phyloP scores from a whole-genome alignment of 352 stramenopile genomes.

The Phytophthora hibernalis region DNA sequence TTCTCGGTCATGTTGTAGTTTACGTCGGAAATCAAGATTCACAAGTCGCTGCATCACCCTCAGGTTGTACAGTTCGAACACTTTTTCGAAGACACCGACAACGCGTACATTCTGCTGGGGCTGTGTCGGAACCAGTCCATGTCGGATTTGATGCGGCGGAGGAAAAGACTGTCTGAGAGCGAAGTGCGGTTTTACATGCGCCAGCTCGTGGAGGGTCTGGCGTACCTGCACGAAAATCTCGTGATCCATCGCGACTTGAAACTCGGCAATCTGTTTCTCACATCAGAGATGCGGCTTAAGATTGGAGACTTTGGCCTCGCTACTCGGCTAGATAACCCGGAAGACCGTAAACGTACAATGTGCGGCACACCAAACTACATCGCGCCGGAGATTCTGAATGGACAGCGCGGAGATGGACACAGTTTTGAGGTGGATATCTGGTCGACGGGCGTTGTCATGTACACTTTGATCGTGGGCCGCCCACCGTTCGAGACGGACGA shows the following conservation, averaged over 20 bases:
- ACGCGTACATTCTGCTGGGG: conserved; percentile 98
- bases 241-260: conserved; percentile 99
- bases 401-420: conserved; percentile 91
- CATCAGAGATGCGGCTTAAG: conserved; percentile 95
- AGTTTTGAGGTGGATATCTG: conserved; percentile 99
- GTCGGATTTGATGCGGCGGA: conserved; percentile 95
- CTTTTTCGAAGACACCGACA: conserved; percentile 98
- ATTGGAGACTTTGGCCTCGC: conserved; percentile 98
- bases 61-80: conserved; percentile 98
- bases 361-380: conserved; percentile 96
- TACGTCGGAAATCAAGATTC: conserved; percentile 98
- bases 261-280: conserved; percentile 98
- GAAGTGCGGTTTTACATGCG: conserved; percentile 95
- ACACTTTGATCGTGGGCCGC: conserved; percentile 97
- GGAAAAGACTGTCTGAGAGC: conserved; percentile 94
- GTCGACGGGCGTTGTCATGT: conserved; percentile 98
- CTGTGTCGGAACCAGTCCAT: conserved; percentile 97
- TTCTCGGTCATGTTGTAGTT: conserved; percentile 57
- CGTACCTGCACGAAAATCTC: conserved; percentile 94
- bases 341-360: conserved; percentile 97
- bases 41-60: conserved; percentile 95
- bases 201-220: conserved; percentile 92
- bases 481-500: conserved; percentile 98
- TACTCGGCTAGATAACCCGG: conserved; percentile 72
- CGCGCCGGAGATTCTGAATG: conserved; percentile 92